Percentiles rank a stretch among this genome's conserved stretches.
These are phyloP conservation scores for Miscanthus sacchariflorus DNA, from an alignment of 202 grass and related monocot genomes.

Conservation along the genomic window DNA sequence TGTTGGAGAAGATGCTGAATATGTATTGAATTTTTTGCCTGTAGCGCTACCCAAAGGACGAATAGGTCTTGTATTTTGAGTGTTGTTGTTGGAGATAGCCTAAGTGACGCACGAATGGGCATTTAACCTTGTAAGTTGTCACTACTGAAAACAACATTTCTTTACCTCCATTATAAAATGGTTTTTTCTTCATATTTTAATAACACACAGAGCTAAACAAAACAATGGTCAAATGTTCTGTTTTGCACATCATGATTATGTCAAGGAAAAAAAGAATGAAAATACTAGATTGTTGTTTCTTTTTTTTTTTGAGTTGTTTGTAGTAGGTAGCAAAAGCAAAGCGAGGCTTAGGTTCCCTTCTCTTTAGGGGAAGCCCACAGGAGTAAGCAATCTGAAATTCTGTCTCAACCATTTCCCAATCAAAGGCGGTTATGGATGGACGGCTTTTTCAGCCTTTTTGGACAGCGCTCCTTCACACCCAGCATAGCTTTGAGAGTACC, in stretches of 20 bases:
- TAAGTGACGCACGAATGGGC: too few species aligned
- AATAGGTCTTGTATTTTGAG: too few species aligned
- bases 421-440: conserved; percentile 17
- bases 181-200: neutral
- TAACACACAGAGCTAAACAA: neutral
- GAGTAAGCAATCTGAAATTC: conserved; percentile 48
- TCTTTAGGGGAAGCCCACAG: conserved; percentile 44
- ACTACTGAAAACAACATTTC: neutral
- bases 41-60: too few species aligned
- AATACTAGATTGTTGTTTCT: neutral
- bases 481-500: neutral
- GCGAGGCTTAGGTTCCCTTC: neutral
- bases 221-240: neutral
- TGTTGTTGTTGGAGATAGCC: too few species aligned
- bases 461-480: conserved; percentile 12
- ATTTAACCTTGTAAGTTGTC: neutral
- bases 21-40: too few species aligned
- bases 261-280: neutral
- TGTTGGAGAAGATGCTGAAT: too few species aligned
- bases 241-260: neutral
- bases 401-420: neutral
- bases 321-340: conserved; percentile 18
- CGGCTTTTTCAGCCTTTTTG: conserved; percentile 12
- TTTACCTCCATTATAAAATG: neutral
- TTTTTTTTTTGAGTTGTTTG: neutral